These are phyloP conservation scores for Xerocomus minutiporus DNA, from an alignment of 1,284 basidiomycete genomes.

Conservation along the genomic window DNA sequence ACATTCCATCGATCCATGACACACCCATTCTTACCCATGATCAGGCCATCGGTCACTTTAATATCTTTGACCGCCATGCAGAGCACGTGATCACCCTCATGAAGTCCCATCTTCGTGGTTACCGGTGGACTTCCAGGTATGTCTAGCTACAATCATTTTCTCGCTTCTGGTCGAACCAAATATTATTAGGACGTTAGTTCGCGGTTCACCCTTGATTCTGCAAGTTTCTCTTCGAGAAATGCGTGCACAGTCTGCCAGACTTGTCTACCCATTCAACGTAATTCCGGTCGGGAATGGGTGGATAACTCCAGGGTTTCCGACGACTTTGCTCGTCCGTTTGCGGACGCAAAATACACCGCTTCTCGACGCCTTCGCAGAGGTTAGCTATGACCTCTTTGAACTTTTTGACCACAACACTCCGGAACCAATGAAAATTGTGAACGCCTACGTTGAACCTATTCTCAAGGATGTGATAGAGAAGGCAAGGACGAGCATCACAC, in stretches of 20 bases:
- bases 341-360: too few relatives aligned
- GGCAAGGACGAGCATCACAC: too few relatives aligned
- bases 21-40: background rate
- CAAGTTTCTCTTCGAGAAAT: too few relatives aligned
- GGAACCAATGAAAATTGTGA: background rate
- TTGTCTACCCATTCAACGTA: too few relatives aligned
- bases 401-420: background rate
- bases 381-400: background rate
- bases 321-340: too few relatives aligned
- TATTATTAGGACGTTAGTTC: too few relatives aligned
- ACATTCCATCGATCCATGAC: background rate
- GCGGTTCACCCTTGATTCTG: background rate
- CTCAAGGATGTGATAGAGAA: background rate
- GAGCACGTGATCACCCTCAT: too few relatives aligned
- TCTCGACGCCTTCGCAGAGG: background rate
- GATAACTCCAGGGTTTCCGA: too few relatives aligned
- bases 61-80: too few relatives aligned
- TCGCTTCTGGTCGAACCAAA: background rate
- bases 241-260: too few relatives aligned
- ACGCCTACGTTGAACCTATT: background rate
- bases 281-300: too few relatives aligned
- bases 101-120: background rate
- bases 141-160: background rate
- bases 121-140: background rate
- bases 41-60: background rate